These are phyloP conservation scores for Chlorella sp. DNA, from an alignment of 139 green algal species.

Conservation along the genomic window DNA sequence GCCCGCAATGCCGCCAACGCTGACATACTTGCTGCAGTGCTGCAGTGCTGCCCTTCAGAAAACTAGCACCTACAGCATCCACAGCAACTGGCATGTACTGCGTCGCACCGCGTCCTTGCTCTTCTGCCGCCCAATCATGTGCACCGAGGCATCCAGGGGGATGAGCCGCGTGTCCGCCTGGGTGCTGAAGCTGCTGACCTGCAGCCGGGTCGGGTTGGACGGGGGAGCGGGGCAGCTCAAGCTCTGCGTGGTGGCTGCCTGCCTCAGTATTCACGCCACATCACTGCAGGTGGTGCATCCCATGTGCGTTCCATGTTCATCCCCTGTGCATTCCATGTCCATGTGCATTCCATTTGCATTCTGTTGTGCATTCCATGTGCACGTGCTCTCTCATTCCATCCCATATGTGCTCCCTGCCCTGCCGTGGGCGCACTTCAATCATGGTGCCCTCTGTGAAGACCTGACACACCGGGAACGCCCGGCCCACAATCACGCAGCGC, in stretches of 20 bases:
- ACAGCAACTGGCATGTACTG: not conserved
- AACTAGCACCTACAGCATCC: no score
- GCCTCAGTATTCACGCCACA: not conserved
- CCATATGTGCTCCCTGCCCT: no score
- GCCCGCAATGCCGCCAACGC: no score
- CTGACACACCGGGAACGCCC: slow-evolving; percentile 63
- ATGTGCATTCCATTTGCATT: no score
- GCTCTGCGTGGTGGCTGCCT: no score
- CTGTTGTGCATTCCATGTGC: no score
- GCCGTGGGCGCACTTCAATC: slow-evolving; percentile 53
- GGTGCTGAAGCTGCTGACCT: slow-evolving; percentile 53
- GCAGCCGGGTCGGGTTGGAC: not conserved
- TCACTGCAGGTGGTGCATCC: not conserved
- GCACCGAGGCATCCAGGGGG: not conserved
- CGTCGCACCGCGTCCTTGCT: not conserved
- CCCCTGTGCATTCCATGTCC: no score
- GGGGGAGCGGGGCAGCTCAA: not conserved
- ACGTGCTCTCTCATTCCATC: no score
- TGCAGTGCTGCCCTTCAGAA: no score
- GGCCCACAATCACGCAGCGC: slow-evolving; percentile 56
- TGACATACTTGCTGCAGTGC: no score
- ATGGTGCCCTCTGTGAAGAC: slow-evolving; percentile 23
- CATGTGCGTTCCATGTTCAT: not conserved
- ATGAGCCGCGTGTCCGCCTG: not conserved
- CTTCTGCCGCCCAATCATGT: slow-evolving; percentile 28